Percentiles rank a stretch among this genome's conserved stretches.
These are phyloP conservation scores for Solanum dulcamara DNA, from an alignment of 257 asterid genomes.

Conservation along the genomic window DNA sequence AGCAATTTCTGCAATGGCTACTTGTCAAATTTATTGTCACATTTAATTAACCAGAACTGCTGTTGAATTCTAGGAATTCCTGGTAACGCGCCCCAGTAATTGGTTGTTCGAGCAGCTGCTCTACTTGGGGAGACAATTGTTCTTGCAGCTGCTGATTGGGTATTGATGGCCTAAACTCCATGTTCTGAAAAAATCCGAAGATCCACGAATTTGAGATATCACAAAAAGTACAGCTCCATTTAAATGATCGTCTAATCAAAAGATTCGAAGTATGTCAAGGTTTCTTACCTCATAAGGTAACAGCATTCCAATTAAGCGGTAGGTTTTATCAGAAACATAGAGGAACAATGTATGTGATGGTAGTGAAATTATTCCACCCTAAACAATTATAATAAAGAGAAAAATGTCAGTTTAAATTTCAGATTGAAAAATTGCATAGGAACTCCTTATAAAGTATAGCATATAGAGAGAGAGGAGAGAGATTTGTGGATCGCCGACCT, in stretches of 20 bases:
- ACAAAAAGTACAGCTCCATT: background rate
- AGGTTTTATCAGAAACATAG: conserved; percentile 69
- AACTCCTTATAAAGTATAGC: background rate
- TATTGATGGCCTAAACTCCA: conserved; percentile 66
- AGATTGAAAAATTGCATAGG: background rate
- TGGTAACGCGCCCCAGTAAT: conserved; percentile 45
- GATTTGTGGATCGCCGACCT: background rate
- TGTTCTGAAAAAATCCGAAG: conserved; percentile 34
- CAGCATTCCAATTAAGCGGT: conserved; percentile 84
- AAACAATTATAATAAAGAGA: background rate
- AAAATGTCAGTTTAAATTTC: background rate
- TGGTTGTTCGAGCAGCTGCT: conserved; percentile 13
- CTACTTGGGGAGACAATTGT: conserved; percentile 2
- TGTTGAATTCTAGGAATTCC: conserved; percentile 45
- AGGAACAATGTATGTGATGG: conserved; percentile 84
- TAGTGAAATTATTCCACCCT: conserved; percentile 91
- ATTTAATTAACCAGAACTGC: too few species aligned
- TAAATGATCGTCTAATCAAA: background rate
- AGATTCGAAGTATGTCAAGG: background rate
- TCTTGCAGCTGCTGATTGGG: conserved; percentile 39
- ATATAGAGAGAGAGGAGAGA: background rate
- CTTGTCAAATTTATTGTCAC: background rate
- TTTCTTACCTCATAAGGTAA: conserved; percentile 67
- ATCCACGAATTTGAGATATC: background rate
- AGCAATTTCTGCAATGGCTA: background rate